Evolutionary conservation across 2,329 filamentous ascomycete genomes (phyloP).

Genomic region (Colletotrichum graminicola): DNA sequence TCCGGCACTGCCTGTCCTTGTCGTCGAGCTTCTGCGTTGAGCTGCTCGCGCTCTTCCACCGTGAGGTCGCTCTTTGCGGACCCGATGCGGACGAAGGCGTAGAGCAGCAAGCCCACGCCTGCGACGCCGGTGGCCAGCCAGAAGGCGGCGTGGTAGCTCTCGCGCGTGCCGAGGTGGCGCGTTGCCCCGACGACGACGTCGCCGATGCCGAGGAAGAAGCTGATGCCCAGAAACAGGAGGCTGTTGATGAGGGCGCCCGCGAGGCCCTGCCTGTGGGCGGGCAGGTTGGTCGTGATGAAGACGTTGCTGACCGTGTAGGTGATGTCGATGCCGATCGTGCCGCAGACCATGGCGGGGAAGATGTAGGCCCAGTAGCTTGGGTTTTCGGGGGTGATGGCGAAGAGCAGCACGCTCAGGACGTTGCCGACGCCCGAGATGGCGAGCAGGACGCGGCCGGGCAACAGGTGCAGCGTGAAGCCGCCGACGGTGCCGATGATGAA

Average conservation of each 20-base stretch:
- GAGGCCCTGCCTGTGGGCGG: constrained; percentile 74
- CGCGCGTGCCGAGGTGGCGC: constrained; percentile 54
- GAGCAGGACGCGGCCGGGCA: constrained; percentile 73
- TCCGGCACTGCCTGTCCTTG: neutral
- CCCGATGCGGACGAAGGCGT: constrained; percentile 62
- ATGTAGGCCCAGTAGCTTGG: constrained; percentile 79
- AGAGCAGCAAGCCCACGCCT: constrained; percentile 62
- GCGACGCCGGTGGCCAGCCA: constrained; percentile 74
- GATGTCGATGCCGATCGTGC: constrained; percentile 80
- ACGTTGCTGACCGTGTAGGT: constrained; percentile 81
- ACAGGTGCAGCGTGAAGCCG: constrained; percentile 75
- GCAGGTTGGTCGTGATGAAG: constrained; percentile 81
- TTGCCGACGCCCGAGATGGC: constrained; percentile 72
- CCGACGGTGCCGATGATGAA: constrained; percentile 72
- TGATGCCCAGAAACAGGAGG: constrained; percentile 78
- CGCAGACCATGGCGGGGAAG: constrained; percentile 77
- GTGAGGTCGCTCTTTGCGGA: constrained; percentile 44
- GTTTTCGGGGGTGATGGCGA: constrained; percentile 72
- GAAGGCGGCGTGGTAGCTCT: constrained; percentile 74
- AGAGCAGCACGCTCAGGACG: constrained; percentile 69
- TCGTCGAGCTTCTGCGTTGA: constrained; percentile 33
- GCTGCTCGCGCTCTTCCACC: constrained; percentile 42
- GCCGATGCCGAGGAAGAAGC: constrained; percentile 77
- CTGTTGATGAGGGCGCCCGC: constrained; percentile 80
- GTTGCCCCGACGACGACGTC: constrained; percentile 72